Evolutionary conservation across 805 yeast genomes (phyloP).

Genomic region (Myxozyma neotropica): DNA sequence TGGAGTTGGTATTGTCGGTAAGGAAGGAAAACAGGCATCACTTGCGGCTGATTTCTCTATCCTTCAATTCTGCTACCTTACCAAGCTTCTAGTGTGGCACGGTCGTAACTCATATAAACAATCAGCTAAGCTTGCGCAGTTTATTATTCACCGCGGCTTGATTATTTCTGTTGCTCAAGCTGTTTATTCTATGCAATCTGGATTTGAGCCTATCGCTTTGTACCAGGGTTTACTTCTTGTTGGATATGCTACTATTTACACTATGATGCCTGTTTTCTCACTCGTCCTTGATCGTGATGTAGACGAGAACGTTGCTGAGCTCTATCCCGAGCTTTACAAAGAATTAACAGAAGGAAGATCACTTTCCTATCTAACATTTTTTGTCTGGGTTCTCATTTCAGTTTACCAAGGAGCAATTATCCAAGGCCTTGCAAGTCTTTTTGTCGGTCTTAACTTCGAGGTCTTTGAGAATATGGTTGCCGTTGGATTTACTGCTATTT

Average conservation of each 20-base stretch:
- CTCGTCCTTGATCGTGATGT: conserved; percentile 89
- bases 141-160: conserved; percentile 94
- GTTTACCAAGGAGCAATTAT: conserved; percentile 84
- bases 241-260: conserved; percentile 94
- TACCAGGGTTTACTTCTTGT: conserved; percentile 98
- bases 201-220: conserved; percentile 90
- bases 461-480: conserved; percentile 79
- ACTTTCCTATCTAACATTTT: conserved; percentile 81
- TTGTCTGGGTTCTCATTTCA: conserved; percentile 87
- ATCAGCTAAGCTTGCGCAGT: conserved; percentile 92
- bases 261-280: conserved; percentile 98
- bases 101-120: conserved; percentile 97
- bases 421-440: conserved; percentile 77
- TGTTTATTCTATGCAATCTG: conserved; percentile 80
- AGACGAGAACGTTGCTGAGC: conserved; percentile 79
- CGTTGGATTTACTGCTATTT: conserved; percentile 73
- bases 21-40: conserved; percentile 97
- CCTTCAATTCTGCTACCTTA: conserved; percentile 84
- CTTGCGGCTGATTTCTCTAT: conserved; percentile 96
- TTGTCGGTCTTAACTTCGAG: conserved; percentile 60
- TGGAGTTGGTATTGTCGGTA: conserved; percentile 98
- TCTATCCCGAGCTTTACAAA: conserved; percentile 92
- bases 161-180: conserved; percentile 94
- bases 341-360: conserved; percentile 89
- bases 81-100: conserved; percentile 91